Base-by-base conservation (phyloP, 1,284 basidiomycete species). In the Irpex rosettiformis region DNA sequence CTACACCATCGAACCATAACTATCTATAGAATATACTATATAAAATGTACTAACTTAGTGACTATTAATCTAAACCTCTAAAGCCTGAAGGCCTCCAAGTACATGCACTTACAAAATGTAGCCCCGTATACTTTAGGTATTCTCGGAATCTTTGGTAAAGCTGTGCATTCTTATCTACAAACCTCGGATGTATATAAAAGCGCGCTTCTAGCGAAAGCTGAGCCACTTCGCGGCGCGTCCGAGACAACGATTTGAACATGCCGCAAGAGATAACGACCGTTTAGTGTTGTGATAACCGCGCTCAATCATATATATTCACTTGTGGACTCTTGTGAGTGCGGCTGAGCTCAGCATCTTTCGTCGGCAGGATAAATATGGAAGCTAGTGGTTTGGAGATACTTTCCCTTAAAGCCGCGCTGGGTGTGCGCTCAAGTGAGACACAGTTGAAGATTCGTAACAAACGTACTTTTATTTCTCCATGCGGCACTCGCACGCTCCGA, bases 1-100 rank as follows among this genome's bases (percentile, higher is more conserved):
- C 67, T 68, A 68, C 67, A 68, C 67, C 67, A 68, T 63, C 63
- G 63, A 65, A 66, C 67, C 67, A 8, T 30, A 33, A 2, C n/a
- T 11, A 79, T 63, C 8, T 18, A 18, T 3, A 45, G 18, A 45
- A 45, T 8, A 18, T 18, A 45, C 7, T 18, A 45, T 45, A 18
- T 22, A n/a, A 18, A 37, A 37, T 37, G 33, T 37, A 6, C 6
- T 37, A 7, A 7, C 33, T n/a, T n/a, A n/a, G n/a, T n/a, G n/a
- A n/a, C n/a, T n/a, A n/a, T n/a, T n/a, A n/a, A n/a, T n/a, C n/a
- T n/a, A n/a, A n/a, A n/a, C n/a, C n/a, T n/a, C n/a, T n/a, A n/a
- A n/a, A n/a, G n/a, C n/a, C n/a, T n/a, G n/a, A n/a, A n/a, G n/a
- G n/a, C n/a, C n/a, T n/a, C n/a, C n/a, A n/a, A n/a, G n/a, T n/a